A percentile compares a stretch with the other conserved stretches of the same genome.
Conservation (phyloP, 495 filamentous ascomycete species). For the Sordaria brevicollis region DNA sequence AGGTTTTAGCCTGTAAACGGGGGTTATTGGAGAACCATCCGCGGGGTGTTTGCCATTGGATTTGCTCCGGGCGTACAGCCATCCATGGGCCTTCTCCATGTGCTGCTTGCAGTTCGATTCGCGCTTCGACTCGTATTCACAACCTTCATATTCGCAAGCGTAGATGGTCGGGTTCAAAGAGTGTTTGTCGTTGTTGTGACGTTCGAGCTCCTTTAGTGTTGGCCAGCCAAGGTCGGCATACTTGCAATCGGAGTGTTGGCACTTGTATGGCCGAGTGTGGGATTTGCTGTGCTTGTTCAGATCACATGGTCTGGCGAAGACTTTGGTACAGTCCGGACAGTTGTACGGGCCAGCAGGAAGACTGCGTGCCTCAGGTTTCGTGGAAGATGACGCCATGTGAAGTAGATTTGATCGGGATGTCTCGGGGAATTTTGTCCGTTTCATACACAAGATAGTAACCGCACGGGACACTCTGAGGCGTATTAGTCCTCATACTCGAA, state of each 20-base stretch:
- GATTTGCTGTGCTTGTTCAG: constrained; percentile 95
- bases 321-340: constrained; percentile 56
- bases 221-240: constrained; percentile 81
- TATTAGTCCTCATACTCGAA: background rate
- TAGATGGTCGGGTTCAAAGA: constrained; percentile 58
- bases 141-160: constrained; percentile 68
- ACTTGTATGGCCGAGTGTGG: constrained; percentile 91
- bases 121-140: constrained; percentile 84
- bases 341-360: constrained; percentile 2
- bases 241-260: constrained; percentile 62
- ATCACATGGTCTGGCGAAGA: constrained; percentile 83
- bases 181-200: constrained; percentile 93
- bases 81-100: constrained; percentile 95
- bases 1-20: background rate
- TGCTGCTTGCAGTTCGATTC: constrained; percentile 98
- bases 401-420: background rate
- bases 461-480: background rate
- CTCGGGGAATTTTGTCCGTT: background rate
- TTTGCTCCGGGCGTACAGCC: constrained; percentile 80
- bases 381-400: constrained; percentile 10
- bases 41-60: constrained; percentile 47
- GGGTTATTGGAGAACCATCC: background rate
- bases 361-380: background rate
- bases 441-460: background rate
- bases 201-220: constrained; percentile 90